Evolutionary conservation across 768 basidiomycete species (phyloP).

Genomic region (Cubamyces lactineus): DNA sequence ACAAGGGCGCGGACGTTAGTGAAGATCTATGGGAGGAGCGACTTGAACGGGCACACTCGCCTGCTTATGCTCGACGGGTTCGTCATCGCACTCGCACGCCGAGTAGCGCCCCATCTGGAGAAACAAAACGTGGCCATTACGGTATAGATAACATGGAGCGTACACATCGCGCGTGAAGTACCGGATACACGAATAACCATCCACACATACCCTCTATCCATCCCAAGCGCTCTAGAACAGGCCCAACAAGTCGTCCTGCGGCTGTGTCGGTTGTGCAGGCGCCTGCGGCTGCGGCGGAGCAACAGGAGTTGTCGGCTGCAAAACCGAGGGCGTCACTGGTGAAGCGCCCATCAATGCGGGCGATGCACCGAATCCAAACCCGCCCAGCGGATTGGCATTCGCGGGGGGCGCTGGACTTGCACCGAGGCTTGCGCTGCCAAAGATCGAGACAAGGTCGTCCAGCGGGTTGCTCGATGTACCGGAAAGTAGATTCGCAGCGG

Average conservation of each 20-base stretch:
- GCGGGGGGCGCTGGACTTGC: constrained; percentile 27
- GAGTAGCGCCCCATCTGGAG: background rate
- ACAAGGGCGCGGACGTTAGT: too few species aligned
- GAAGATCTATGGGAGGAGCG: too few species aligned
- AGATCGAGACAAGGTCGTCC: constrained; percentile 93
- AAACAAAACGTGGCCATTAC: constrained; percentile 5
- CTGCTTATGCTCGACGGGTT: background rate
- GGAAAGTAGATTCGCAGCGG: constrained; percentile 72
- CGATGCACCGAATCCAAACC: constrained; percentile 34
- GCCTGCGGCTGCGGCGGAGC: constrained; percentile 21
- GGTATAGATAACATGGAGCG: constrained; percentile 17
- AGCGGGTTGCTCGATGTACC: constrained; percentile 87
- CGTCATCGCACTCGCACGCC: background rate
- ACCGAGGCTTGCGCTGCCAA: constrained; percentile 56
- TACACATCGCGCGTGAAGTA: constrained; percentile 13
- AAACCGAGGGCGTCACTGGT: constrained; percentile 27
- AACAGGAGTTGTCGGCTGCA: constrained; percentile 26
- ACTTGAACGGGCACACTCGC: too few species aligned
- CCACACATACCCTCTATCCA: background rate
- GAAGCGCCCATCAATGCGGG: constrained; percentile 25
- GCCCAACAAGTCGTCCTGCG: constrained; percentile 58
- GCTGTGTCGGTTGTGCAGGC: constrained; percentile 35
- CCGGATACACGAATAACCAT: constrained; percentile 1
- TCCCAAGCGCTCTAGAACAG: constrained; percentile 44
- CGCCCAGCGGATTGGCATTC: constrained; percentile 30